Evolutionary conservation across 2,329 filamentous ascomycete species (phyloP), one percentile per base, ranked within the genome.

Genomic region (Pestalotiopsis sp.): DNA sequence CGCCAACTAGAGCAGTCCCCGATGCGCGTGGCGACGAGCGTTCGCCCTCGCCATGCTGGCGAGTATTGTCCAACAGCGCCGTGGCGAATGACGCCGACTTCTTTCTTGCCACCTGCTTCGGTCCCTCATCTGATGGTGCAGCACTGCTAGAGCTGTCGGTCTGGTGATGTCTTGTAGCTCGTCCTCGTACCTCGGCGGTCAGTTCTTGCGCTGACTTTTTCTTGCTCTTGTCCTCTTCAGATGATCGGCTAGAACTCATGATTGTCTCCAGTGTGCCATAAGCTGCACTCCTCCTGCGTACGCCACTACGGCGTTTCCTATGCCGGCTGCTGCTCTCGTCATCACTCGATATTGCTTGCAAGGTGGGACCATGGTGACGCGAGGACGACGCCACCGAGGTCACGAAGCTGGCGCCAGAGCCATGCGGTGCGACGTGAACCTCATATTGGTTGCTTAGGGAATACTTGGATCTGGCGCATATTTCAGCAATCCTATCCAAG

Each of bases 391-490:
- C 72, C 68, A 58, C 68, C 66, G 56, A 75, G 2, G 78, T 70
- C 20, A 84, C 64, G 69, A 89, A 88, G 0, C 81, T 79, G 1
- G 85, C 77, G 3, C 89, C 88, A 1, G 86, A 87, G 23, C 88
- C 88, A 72, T 91, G 89, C 14, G 89, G 89, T 13, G 86, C 81
- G 69, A 90, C 87, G 72, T 91, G 89, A 6, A 90, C 87, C 73
- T 91, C 89, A 73, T 91, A 91, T 75, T 91, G 89, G 76, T 90
- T 90, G 77, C 89, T 90, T 65, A 91, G 76, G 56, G 89, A 91
- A 76, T 91, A 91, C 58, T 87, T 84, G 13, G 89, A 91, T 41
- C 87, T 83, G 49, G 89, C 89, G 78, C 89, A 91, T 39, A 91
- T 91, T 76, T 91, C 89, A 12, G 89, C 89, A 73, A 91, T 91